Evolutionary conservation across 805 yeast genomes (phyloP), one percentile per base, ranked within the genome.

Genomic region (Yamadazyma ubonensis): DNA sequence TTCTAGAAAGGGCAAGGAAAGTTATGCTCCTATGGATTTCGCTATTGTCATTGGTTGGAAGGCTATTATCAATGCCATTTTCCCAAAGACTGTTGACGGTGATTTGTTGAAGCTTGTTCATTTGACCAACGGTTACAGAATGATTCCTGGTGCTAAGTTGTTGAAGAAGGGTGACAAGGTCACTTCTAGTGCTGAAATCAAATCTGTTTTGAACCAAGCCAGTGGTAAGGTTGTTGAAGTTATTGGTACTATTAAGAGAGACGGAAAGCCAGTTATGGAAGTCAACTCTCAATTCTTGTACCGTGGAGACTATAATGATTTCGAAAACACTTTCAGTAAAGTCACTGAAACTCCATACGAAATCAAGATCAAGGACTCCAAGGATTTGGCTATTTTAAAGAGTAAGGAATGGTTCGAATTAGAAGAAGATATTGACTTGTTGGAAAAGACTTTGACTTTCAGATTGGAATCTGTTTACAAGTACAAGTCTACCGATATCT

Each of bases 31-130:
- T 57, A 91, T 93, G 98, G 99, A 93, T 73, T 93, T 90, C 60
- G 98, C 99, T 36, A 93, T 93, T 63, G 97, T 93, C 43, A 79
- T 90, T 54, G 98, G 99, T 33, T 93, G 99, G 99, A 85, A 84
- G 71, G 95, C 97, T 36, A 91, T 93, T 61, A 91, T 93, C 72
- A 88, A 86, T 73, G 90, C 97, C n/a, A 86, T 93, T 54, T 93
- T 93, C 93, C 99, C 99, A 40, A 79, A 79, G 61, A 80, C 83
- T 48, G 95, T 93, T 55, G 98, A 95, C 63, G 99, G 99, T 67
- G 99, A 93, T 63, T 75, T 93, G 59, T 75, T 93, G 70, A 85
- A 83, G 63, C 77, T 93, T 58, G 99, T 93, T 41, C 99, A 93
- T 65, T 73, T 93, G 67, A 86, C 96, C 37, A 93, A 93, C 65